Base-by-base conservation (phyloP, 768 basidiomycete species). In the Sutorius australiensis region DNA sequence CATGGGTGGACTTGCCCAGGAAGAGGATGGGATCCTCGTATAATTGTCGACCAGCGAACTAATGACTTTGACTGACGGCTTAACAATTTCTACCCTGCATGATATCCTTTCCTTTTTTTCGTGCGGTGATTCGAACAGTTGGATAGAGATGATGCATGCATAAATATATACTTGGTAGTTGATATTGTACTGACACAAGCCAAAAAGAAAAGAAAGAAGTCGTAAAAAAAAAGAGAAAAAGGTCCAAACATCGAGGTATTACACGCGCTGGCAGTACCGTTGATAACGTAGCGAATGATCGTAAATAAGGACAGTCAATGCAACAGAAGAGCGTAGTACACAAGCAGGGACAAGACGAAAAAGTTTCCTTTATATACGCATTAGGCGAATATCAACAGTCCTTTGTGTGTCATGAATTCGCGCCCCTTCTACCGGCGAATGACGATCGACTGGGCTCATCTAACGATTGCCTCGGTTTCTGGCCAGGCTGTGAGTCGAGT, bases 21-120 rank as follows among this genome's bases (percentile, higher is more conserved):
- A 71, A 30, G 69, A 69, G 12, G 67, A 72, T 32, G 62, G 64
- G 28, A 21, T 68, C 31, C 67, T 69, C 48, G 59, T 68, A 34
- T 68, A 40, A 63, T 3, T 16, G n/a, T 17, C 5, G n/a, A 37
- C 31, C 43, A 27, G 31, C 24, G 11, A 12, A 6, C 13, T 7
- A 12, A 8, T 54, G 36, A 28, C 16, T 6, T 45, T 12, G 7
- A 11, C 16, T 5, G 31, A 24, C 4, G 17, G 36, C 32, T 17
- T 6, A 32, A 31, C 11, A 5, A 46, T 51, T 6, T 9, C 33
- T 46, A 3, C n/a, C n/a, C 19, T 13, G 21, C 28, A 28, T 39
- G 13, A 21, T 10, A 34, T 9, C 12, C 8, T 10, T 11, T 19
- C 14, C 24, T n/a, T 12, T 50, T 33, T 39, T 9, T 33, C n/a